These are phyloP conservation scores for Hypoxylon sp. DNA, from an alignment of 2,329 filamentous ascomycete genomes.

Conservation along the genomic window DNA sequence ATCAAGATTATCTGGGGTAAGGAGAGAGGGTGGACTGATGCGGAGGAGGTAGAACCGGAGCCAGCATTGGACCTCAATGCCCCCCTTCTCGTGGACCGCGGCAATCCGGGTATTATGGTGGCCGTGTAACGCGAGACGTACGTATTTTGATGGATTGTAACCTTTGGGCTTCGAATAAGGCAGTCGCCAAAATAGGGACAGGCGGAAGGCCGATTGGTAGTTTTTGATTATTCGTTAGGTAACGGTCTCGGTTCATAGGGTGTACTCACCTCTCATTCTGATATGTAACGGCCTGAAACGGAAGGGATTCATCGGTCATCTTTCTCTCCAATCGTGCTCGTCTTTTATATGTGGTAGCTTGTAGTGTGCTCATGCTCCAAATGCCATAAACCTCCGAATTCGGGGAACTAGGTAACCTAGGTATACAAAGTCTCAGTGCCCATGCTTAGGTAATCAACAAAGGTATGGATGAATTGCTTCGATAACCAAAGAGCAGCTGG, in stretches of 20 bases:
- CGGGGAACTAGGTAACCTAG: no score
- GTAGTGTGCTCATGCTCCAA: neutral
- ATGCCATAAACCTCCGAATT: neutral
- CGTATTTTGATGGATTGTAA: constrained; percentile 9
- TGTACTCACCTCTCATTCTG: constrained; percentile 26
- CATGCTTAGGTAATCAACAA: no score
- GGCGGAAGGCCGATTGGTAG: constrained; percentile 2
- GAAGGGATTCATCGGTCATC: neutral
- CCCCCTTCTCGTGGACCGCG: constrained; percentile 34
- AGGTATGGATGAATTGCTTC: constrained; percentile 1
- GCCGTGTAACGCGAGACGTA: constrained; percentile 37
- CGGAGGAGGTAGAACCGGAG: constrained; percentile 56
- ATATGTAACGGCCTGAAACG: constrained; percentile 10
- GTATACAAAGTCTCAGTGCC: no score
- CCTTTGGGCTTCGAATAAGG: constrained; percentile 8
- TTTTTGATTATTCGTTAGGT: constrained; percentile 2
- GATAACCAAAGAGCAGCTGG: neutral
- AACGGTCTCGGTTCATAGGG: constrained; percentile 6
- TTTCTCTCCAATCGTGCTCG: neutral
- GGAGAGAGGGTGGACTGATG: constrained; percentile 73
- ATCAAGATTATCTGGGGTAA: constrained; percentile 75
- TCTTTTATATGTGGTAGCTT: neutral
- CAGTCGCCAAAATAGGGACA: constrained; percentile 1
- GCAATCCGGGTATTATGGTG: constrained; percentile 45
- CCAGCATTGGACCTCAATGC: constrained; percentile 48